These are phyloP conservation scores for Salix purpurea DNA, from an alignment of 345 rosid genomes.

Conservation along the genomic window DNA sequence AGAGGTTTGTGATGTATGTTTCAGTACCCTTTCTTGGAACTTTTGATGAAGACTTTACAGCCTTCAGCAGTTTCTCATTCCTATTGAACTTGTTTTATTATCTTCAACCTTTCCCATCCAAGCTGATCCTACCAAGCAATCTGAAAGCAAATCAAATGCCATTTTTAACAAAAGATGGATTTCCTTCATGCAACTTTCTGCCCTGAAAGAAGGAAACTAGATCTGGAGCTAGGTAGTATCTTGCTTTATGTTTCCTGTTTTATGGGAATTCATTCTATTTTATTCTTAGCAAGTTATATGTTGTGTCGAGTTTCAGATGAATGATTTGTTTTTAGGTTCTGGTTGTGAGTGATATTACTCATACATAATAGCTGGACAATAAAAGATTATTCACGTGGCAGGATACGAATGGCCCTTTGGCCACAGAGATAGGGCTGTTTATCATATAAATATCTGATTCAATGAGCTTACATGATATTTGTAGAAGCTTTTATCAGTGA, in stretches of 20 bases:
- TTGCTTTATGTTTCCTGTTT: not conserved
- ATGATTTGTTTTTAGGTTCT: not conserved
- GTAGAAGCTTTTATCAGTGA: not conserved
- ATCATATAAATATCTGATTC: too few relatives aligned
- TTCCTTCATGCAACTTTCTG: not conserved
- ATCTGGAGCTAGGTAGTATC: not conserved
- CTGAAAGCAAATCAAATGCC: not conserved
- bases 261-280: not conserved
- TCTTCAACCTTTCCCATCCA: not conserved
- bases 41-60: not conserved
- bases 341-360: not conserved
- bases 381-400: not conserved
- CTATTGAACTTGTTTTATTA: not conserved
- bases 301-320: too few relatives aligned
- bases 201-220: not conserved
- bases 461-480: too few relatives aligned
- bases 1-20: not conserved
- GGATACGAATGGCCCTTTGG: not conserved
- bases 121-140: not conserved
- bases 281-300: too few relatives aligned
- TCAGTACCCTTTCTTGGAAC: not conserved
- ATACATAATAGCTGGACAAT: not conserved
- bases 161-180: not conserved
- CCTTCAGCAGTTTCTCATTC: not conserved
- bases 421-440: not conserved